A percentile compares a stretch with the other conserved stretches of the same genome.
Conservation (phyloP, 371 early-diverging fungal genomes). For the Cokeromyces recurvatus region DNA sequence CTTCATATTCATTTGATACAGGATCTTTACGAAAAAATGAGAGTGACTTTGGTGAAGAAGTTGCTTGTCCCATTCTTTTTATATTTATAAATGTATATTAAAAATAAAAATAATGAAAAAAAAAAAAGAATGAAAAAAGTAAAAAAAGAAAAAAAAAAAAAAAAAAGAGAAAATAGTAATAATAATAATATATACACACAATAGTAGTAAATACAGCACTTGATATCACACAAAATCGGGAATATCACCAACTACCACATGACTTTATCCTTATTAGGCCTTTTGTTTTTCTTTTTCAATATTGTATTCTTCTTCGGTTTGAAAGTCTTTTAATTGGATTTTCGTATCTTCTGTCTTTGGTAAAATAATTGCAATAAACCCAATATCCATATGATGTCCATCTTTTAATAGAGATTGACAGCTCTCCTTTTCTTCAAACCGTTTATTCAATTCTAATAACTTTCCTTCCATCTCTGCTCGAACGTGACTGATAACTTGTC, state of each 20-base stretch:
- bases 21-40: constrained; percentile 18
- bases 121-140: constrained; percentile 3
- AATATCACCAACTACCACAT: too few species aligned
- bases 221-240: too few species aligned
- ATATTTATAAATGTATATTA: neutral
- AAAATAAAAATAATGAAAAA: constrained; percentile 1
- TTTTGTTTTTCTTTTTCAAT: neutral
- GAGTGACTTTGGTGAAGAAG: constrained; percentile 19
- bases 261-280: constrained; percentile 6
- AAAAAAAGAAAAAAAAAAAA: neutral
- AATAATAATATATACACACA: too few species aligned
- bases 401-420: neutral
- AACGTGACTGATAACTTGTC: constrained; percentile 12
- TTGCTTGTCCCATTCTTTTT: constrained; percentile 37
- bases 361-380: constrained; percentile 42
- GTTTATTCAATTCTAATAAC: constrained; percentile 37
- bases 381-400: constrained; percentile 28
- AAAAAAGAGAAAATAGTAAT: constrained; percentile 1
- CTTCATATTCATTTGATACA: constrained; percentile 29
- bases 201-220: too few species aligned
- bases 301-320: constrained; percentile 19
- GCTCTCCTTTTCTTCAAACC: constrained; percentile 23
- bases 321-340: constrained; percentile 19
- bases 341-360: constrained; percentile 26
- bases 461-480: constrained; percentile 38